These are phyloP conservation scores for Trichoderma guizhouense DNA, from an alignment of 2,329 filamentous ascomycete species.

Conservation along the genomic window DNA sequence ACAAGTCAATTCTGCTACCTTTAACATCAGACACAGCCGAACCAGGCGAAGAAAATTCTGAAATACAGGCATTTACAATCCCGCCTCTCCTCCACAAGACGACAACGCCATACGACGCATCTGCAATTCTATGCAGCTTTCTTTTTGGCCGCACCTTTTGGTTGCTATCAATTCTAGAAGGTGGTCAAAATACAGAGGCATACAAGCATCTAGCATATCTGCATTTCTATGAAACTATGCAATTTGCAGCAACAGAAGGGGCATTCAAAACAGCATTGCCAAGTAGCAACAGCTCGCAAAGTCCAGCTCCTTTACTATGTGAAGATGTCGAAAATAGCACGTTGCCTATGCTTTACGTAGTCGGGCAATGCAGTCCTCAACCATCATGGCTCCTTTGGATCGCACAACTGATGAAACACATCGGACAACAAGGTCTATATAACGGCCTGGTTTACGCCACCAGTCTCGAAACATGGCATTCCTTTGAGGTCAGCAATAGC, in stretches of 20 bases:
- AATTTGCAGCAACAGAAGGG: background rate
- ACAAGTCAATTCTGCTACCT: background rate
- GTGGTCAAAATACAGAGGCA: background rate
- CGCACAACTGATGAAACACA: background rate
- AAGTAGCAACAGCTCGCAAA: background rate
- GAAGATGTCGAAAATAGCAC: background rate
- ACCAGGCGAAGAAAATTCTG: background rate
- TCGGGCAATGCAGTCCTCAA: background rate
- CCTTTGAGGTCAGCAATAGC: background rate
- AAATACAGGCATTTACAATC: background rate
- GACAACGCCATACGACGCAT: background rate
- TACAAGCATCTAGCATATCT: background rate
- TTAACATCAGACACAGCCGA: background rate
- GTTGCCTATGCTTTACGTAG: background rate
- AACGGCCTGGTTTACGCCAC: background rate
- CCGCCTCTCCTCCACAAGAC: background rate
- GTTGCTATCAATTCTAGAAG: background rate
- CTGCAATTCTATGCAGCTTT: background rate
- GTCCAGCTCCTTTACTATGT: background rate
- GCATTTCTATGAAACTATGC: background rate
- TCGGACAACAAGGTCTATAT: background rate
- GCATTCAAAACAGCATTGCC: background rate
- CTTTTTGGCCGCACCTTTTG: background rate
- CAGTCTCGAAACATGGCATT: background rate
- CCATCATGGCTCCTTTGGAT: constrained; percentile 4